Conservation (phyloP, 345 rosid species). For the Acer campestre region DNA sequence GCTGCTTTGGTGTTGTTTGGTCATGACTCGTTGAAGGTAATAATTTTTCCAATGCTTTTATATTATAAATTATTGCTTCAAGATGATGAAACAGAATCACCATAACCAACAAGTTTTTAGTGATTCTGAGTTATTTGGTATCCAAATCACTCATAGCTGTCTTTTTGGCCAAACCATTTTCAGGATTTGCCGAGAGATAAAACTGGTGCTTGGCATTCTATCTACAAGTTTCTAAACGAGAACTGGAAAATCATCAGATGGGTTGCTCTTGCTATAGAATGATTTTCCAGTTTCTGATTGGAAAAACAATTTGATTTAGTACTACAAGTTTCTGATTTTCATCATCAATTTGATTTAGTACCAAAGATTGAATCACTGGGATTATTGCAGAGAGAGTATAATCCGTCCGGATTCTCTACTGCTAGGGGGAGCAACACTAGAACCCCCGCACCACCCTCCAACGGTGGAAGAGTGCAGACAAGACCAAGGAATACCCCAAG, state of each 20-base stretch:
- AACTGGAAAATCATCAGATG: slow-evolving; percentile 1
- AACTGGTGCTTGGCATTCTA: not conserved
- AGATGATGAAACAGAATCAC: no score
- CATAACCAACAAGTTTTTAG: no score
- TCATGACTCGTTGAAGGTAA: not conserved
- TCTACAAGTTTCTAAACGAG: not conserved
- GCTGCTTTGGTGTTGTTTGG: not conserved
- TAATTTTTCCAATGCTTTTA: not conserved
- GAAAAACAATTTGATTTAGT: no score
- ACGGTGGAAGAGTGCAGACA: not conserved
- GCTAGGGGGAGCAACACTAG: not conserved
- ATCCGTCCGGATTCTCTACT: not conserved
- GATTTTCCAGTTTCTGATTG: no score
- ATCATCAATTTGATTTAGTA: no score
- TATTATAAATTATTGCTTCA: no score
- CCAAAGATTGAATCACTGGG: not conserved
- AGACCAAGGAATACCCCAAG: not conserved
- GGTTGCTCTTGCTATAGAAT: slow-evolving; percentile 3
- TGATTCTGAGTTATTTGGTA: not conserved
- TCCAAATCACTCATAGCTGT: not conserved
- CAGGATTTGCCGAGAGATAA: not conserved
- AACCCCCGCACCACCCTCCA: not conserved
- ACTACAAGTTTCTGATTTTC: no score
- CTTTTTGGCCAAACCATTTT: not conserved
- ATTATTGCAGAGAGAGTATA: not conserved